Percentiles rank a stretch among this genome's conserved stretches.
Conservation (phyloP, 2,329 filamentous ascomycete genomes). For the Clonostachys rhizophaga region DNA sequence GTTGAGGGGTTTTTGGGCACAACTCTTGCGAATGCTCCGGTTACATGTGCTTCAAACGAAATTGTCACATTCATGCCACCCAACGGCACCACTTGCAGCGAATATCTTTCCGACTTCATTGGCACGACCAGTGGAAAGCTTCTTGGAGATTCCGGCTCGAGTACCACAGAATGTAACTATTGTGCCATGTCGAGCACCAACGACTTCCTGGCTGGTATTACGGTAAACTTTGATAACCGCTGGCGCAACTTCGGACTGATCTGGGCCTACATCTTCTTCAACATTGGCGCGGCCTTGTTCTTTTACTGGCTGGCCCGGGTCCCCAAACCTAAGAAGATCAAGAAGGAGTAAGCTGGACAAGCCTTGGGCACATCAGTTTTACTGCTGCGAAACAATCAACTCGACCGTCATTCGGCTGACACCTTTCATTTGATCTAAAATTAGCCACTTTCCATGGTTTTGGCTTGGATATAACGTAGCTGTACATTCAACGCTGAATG, state of each 20-base stretch:
- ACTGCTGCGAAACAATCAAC: no score
- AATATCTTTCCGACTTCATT: conserved; percentile 48
- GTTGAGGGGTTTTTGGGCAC: conserved; percentile 16
- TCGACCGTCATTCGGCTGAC: no score
- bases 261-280: conserved; percentile 48
- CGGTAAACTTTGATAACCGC: conserved; percentile 38
- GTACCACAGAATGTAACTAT: conserved; percentile 59
- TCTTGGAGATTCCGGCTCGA: conserved; percentile 58
- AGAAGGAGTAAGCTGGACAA: no score
- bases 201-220: conserved; percentile 27
- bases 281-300: conserved; percentile 40
- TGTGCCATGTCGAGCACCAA: conserved; percentile 33
- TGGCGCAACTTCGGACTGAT: conserved; percentile 56
- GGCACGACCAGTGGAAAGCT: conserved; percentile 30
- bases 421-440: no score
- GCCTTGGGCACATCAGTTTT: no score
- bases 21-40: conserved; percentile 15
- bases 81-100: conserved; percentile 41
- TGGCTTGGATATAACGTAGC: no score
- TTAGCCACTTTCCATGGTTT: no score
- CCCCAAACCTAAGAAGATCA: conserved; percentile 18
- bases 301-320: conserved; percentile 43
- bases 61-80: conserved; percentile 59
- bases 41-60: conserved; percentile 59
- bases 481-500: no score